These are phyloP conservation scores for Daldinia decipiens DNA, from an alignment of 495 filamentous ascomycete species.

Conservation along the genomic window DNA sequence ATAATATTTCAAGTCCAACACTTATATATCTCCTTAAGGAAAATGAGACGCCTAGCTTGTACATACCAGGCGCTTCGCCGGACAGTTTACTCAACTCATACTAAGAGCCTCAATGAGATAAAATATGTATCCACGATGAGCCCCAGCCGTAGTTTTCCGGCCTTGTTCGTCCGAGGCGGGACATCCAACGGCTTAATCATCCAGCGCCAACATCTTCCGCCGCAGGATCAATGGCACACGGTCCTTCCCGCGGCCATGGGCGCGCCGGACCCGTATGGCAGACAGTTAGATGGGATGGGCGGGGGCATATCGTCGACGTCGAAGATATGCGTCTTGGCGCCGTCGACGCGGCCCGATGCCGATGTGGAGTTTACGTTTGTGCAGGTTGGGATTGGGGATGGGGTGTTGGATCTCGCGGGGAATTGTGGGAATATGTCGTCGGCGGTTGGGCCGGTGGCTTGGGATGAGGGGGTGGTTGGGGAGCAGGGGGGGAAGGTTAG, in stretches of 20 bases:
- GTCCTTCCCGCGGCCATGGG: slow-evolving; percentile 74
- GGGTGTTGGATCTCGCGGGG: slow-evolving; percentile 68
- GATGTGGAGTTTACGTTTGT: slow-evolving; percentile 81
- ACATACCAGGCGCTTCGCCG: slow-evolving; percentile 5
- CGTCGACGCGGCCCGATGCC: slow-evolving; percentile 58
- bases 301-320: slow-evolving; percentile 75
- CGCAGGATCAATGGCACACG: slow-evolving; percentile 59
- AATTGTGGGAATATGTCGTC: slow-evolving; percentile 81
- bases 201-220: slow-evolving; percentile 61
- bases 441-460: slow-evolving; percentile 72
- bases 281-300: slow-evolving; percentile 78
- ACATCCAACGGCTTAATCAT: slow-evolving; percentile 77
- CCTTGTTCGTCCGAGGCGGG: slow-evolving; percentile 77
- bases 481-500: slow-evolving; percentile 17
- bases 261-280: slow-evolving; percentile 72
- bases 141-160: slow-evolving; percentile 56
- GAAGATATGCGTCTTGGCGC: slow-evolving; percentile 73
- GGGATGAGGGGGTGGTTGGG: slow-evolving; percentile 63
- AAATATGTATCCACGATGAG: background rate
- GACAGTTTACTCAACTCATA: background rate
- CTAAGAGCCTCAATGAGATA: background rate
- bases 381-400: slow-evolving; percentile 69
- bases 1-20: background rate
- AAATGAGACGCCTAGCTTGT: background rate
- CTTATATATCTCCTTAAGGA: background rate